Conservation (phyloP, 306 rosid genomes). For the Quercus alba region DNA sequence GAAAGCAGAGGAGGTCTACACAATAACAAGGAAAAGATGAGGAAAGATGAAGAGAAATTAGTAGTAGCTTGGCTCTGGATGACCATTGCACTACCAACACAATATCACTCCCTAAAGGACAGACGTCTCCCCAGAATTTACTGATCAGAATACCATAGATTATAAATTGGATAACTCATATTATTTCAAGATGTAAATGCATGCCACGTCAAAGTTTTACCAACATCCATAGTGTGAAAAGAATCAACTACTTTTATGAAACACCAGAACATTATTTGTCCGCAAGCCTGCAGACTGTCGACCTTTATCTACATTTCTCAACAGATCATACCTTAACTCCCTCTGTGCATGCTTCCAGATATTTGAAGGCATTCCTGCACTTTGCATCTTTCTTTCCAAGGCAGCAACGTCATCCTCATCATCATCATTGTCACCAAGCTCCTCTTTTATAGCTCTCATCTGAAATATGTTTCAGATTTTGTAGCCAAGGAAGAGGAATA, state of each 20-base stretch:
- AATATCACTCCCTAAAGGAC: neutral
- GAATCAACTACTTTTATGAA: neutral
- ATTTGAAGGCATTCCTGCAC: conserved; percentile 94
- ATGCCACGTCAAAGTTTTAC: neutral
- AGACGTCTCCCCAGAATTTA: neutral
- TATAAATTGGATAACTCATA: neutral
- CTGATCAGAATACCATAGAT: neutral
- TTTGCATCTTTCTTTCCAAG: conserved; percentile 93
- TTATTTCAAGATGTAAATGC: neutral
- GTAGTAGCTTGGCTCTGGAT: neutral
- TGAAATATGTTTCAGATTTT: conserved; percentile 34
- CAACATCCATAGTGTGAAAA: neutral
- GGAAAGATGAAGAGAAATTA: neutral
- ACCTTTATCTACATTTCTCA: neutral
- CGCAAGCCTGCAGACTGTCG: neutral
- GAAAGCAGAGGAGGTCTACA: neutral
- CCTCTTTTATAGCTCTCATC: conserved; percentile 99
- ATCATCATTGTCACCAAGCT: conserved; percentile 96
- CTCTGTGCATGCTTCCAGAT: conserved; percentile 93
- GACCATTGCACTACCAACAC: neutral
- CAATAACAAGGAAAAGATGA: neutral
- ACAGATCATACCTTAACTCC: conserved; percentile 71
- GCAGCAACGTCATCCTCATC: conserved; percentile 93
- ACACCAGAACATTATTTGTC: neutral
- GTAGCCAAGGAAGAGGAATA: conserved; percentile 11